A percentile compares a stretch with the other conserved stretches of the same genome.
Conservation (phyloP, 352 stramenopile genomes). For the Pythium dissotocum region DNA sequence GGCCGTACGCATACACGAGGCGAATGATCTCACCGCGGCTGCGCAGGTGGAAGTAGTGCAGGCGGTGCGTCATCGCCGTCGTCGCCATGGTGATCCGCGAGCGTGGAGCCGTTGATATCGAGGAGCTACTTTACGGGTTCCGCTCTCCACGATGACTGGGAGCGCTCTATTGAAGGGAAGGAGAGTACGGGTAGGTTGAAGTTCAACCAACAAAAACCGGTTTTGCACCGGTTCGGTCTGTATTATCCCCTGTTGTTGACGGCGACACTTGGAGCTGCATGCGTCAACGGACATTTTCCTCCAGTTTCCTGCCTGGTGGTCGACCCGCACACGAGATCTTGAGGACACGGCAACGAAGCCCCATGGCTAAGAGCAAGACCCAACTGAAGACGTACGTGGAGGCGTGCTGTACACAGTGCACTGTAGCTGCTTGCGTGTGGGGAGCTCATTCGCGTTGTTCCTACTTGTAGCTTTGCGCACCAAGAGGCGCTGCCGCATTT, state of each 20-base stretch:
- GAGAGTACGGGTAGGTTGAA: background rate
- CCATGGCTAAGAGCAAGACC: conserved; percentile 26
- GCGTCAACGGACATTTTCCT: background rate
- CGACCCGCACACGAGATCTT: background rate
- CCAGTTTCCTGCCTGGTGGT: background rate
- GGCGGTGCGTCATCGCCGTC: conserved; percentile 14
- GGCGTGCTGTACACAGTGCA: background rate
- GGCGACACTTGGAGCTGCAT: background rate
- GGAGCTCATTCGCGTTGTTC: background rate
- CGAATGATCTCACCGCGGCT: conserved; percentile 46
- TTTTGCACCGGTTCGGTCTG: background rate
- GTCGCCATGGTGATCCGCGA: background rate
- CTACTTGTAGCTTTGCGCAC: conserved; percentile 33
- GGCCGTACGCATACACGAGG: conserved; percentile 40
- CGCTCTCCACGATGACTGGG: background rate
- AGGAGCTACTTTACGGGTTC: background rate
- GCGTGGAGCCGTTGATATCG: background rate
- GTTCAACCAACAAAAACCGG: background rate
- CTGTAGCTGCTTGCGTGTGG: background rate
- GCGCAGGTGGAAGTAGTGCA: conserved; percentile 50
- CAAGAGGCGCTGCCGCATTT: conserved; percentile 76
- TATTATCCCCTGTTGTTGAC: background rate
- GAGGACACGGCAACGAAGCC: background rate
- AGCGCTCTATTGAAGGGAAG: background rate
- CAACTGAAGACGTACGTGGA: conserved; percentile 20